These are phyloP conservation scores for Fonsecaea pedrosoi DNA, from an alignment of 2,329 filamentous ascomycete genomes.

Conservation along the genomic window DNA sequence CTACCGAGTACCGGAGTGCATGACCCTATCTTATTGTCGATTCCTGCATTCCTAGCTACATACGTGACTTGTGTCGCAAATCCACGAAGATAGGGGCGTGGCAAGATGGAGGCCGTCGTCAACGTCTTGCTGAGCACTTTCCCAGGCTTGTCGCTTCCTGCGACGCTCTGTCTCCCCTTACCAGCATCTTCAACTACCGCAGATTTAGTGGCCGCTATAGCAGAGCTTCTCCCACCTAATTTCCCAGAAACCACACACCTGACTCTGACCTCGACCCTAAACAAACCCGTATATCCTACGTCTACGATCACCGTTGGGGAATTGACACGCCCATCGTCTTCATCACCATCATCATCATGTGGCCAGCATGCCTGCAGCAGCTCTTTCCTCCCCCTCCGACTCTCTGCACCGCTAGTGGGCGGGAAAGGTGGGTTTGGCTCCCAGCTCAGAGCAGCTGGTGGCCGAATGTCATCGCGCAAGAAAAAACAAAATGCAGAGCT, in stretches of 20 bases:
- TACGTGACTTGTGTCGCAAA: background rate
- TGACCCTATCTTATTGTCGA: background rate
- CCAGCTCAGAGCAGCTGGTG: slow-evolving; percentile 92
- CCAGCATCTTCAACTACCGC: slow-evolving; percentile 68
- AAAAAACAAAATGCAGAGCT: slow-evolving; percentile 72
- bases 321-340: background rate
- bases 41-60: background rate
- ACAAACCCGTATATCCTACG: slow-evolving; percentile 68
- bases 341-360: slow-evolving; percentile 22
- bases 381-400: slow-evolving; percentile 80
- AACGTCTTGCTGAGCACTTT: slow-evolving; percentile 89
- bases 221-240: slow-evolving; percentile 65
- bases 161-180: slow-evolving; percentile 81
- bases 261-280: slow-evolving; percentile 81
- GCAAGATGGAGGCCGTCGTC: slow-evolving; percentile 49
- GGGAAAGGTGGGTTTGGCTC: slow-evolving; percentile 98
- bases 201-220: slow-evolving; percentile 69
- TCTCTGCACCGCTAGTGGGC: slow-evolving; percentile 80
- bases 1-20: background rate
- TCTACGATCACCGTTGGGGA: slow-evolving; percentile 47
- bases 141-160: slow-evolving; percentile 78
- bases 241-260: slow-evolving; percentile 59
- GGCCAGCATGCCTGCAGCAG: slow-evolving; percentile 58
- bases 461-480: slow-evolving; percentile 96
- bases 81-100: background rate